Evolutionary conservation across 2,329 filamentous ascomycete species (phyloP).

Genomic region (Pseudocercospora macadamiae): DNA sequence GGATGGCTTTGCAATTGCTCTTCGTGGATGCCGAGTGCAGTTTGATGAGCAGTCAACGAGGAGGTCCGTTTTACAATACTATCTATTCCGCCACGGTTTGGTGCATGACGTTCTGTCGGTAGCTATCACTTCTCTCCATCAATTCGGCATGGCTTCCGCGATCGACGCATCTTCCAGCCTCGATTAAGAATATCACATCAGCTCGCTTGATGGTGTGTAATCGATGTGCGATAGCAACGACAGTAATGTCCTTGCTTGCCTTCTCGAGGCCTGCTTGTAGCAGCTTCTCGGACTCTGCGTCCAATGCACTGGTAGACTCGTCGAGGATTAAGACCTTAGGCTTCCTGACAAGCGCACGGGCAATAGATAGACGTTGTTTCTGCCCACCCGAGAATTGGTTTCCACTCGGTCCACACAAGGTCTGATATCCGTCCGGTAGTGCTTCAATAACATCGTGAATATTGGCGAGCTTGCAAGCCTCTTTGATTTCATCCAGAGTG

Average conservation of each 20-base stretch:
- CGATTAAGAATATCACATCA: conserved; percentile 51
- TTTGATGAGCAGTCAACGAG: no score
- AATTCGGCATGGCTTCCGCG: conserved; percentile 53
- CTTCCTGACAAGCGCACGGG: conserved; percentile 47
- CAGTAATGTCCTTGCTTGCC: conserved; percentile 38
- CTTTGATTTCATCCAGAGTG: conserved; percentile 64
- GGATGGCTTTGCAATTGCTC: no score
- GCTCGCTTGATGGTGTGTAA: conserved; percentile 46
- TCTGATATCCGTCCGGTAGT: conserved; percentile 68
- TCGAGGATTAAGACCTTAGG: conserved; percentile 47
- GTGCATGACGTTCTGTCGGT: conserved; percentile 29
- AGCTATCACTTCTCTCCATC: conserved; percentile 22
- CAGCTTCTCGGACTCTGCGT: conserved; percentile 47
- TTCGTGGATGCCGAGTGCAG: no score
- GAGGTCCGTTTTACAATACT: background rate
- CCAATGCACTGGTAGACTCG: conserved; percentile 48
- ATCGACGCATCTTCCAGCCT: conserved; percentile 53
- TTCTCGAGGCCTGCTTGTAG: conserved; percentile 46
- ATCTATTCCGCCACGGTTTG: conserved; percentile 36
- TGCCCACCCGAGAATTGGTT: conserved; percentile 49
- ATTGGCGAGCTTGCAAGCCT: conserved; percentile 68
- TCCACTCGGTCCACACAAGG: conserved; percentile 49
- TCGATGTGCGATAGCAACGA: conserved; percentile 51
- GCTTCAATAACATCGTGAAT: conserved; percentile 69
- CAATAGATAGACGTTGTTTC: conserved; percentile 47